Conservation (phyloP, 306 rosid genomes). For the Crotalaria pallida region DNA sequence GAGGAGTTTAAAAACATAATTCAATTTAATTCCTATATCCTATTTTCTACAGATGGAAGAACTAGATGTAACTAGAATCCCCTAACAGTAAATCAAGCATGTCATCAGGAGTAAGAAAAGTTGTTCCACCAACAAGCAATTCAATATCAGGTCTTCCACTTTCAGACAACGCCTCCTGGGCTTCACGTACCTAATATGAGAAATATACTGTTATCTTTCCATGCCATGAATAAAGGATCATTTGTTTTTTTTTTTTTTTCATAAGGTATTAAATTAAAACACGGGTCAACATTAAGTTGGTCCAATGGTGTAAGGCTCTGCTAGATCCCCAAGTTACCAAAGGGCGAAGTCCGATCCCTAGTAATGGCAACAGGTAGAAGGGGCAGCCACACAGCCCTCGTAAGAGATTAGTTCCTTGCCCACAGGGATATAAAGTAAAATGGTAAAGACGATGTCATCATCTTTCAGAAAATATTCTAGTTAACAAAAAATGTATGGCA, state of each 20-base stretch:
- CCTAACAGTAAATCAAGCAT: conserved; percentile 73
- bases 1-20: conserved; percentile 14
- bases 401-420: too few species aligned
- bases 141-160: conserved; percentile 87
- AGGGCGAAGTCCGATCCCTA: too few species aligned
- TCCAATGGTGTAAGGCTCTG: too few species aligned
- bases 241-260: background rate
- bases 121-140: conserved; percentile 85
- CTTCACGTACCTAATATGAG: conserved; percentile 68
- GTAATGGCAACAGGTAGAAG: too few species aligned
- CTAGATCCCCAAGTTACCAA: too few species aligned
- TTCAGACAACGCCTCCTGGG: conserved; percentile 74
- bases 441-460: background rate
- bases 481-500: background rate
- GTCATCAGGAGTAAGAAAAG: conserved; percentile 66
- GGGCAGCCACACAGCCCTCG: too few species aligned
- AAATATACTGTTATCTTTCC: conserved; percentile 12
- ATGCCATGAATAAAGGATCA: background rate
- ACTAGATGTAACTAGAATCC: conserved; percentile 49
- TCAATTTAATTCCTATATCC: conserved; percentile 4
- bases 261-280: background rate
- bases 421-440: background rate
- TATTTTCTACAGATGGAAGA: conserved; percentile 2
- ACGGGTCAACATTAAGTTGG: too few species aligned
- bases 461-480: background rate